phyloP scores from a whole-genome alignment of 345 rosid genomes.

The Populus pruinosa region DNA sequence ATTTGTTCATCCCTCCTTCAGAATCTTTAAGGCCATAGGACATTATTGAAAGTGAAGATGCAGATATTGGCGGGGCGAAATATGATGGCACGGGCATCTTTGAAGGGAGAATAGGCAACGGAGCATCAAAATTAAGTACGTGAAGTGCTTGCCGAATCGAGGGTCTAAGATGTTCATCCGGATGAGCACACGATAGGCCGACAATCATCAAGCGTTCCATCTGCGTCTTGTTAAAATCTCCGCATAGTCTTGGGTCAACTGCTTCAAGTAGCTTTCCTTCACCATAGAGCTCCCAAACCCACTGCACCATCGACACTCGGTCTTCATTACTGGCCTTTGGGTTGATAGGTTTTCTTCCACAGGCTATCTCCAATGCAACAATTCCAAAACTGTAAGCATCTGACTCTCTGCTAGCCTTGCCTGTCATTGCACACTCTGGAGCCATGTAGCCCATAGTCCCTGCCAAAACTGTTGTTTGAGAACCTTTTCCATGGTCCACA shows the following conservation, averaged over 20 bases:
- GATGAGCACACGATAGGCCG: conserved; percentile 16
- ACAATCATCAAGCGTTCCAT: conserved; percentile 7
- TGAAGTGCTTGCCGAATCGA: conserved; percentile 5
- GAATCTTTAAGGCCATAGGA: no score
- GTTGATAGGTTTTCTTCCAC: background rate
- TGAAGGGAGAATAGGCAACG: conserved; percentile 9
- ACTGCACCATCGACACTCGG: no score
- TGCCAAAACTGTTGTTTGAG: conserved; percentile 19
- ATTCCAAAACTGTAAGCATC: conserved; percentile 39
- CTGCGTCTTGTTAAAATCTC: no score
- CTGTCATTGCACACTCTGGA: conserved; percentile 17
- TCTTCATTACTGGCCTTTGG: no score
- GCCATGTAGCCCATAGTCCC: conserved; percentile 36
- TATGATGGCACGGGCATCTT: conserved; percentile 9
- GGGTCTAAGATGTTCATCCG: conserved; percentile 1
- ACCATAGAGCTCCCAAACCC: no score
- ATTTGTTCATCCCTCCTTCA: no score
- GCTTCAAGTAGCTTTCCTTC: no score
- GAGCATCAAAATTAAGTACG: conserved; percentile 6
- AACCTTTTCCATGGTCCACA: conserved; percentile 23
- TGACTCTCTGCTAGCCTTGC: conserved; percentile 34
- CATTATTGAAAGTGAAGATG: no score
- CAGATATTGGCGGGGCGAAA: conserved; percentile 2
- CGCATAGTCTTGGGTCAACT: no score
- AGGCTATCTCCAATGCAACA: conserved; percentile 31